Evolutionary conservation across 176 grass and related monocot genomes (phyloP), one percentile per base, ranked within the genome.

Genomic region (Musa schizocarpa): DNA sequence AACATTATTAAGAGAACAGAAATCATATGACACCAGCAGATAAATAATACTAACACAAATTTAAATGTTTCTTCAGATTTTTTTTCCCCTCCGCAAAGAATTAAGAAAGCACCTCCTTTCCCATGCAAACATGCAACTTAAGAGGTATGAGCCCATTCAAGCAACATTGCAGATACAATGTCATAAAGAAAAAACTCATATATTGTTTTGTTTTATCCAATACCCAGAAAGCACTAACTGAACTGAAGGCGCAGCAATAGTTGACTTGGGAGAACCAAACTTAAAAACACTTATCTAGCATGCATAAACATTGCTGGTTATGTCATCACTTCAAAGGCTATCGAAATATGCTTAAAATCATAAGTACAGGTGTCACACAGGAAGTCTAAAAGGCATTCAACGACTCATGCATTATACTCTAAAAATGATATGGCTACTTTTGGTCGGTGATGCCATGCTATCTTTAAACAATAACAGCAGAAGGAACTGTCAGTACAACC

Each of bases 401-500:
- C 9, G 67, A 13, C 26, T 69, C 67, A 34, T 16, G 1, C 67
- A 69, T 69, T 50, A 14, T 50, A n/a, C 13, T 50, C 49, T 50
- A 10, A n/a, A 27, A 69, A 43, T 69, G 26, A 50, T 49, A 50
- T 69, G 27, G 67, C 11, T 50, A n/a, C 43, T 13, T 50, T 69
- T 69, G 67, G 29, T 69, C 67, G 13, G 67, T 69, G 19, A 11
- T 50, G 67, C 14, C 43, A 69, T 69, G 67, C 2, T 69, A 69
- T 17, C 0, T 9, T 49, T 50, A 50, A 69, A 43, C 3, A 43
- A 43, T 16, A 9, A 29, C 26, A 17, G 8, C 7, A 19, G 48
- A 50, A 69, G 34, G 34, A 43, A 43, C 34, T 43, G 34, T 43
- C 4, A 4, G 34, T 43, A 6, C 34, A 43, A 43, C 34, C 34